These are phyloP conservation scores for Venturia oleaginea DNA, from an alignment of 2,329 filamentous ascomycete genomes.

Conservation along the genomic window DNA sequence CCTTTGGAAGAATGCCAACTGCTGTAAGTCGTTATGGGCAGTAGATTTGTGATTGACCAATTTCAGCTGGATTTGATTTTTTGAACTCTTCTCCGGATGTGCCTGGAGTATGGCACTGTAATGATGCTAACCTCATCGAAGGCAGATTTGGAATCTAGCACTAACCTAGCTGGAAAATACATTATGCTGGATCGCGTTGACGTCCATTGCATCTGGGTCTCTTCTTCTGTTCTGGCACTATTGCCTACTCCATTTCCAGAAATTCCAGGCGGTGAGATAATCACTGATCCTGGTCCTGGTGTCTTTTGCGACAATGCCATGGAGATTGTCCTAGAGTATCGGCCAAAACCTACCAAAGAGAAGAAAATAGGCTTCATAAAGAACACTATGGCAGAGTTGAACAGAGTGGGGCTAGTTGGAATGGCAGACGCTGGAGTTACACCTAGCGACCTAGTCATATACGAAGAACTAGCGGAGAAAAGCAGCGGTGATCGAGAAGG, in stretches of 20 bases:
- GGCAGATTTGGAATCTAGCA: slow-evolving; percentile 47
- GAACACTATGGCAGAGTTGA: slow-evolving; percentile 53
- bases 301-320: slow-evolving; percentile 70
- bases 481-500: slow-evolving; percentile 19
- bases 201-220: slow-evolving; percentile 63
- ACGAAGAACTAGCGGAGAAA: slow-evolving; percentile 40
- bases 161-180: slow-evolving; percentile 46
- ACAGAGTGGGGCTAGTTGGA: slow-evolving; percentile 57
- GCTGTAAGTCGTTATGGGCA: slow-evolving; percentile 38
- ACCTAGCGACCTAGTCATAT: slow-evolving; percentile 46
- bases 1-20: slow-evolving; percentile 56
- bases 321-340: slow-evolving; percentile 48
- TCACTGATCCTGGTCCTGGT: slow-evolving; percentile 52
- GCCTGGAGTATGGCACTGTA: not conserved
- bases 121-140: slow-evolving; percentile 19
- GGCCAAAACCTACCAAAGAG: slow-evolving; percentile 47
- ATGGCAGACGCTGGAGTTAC: slow-evolving; percentile 59
- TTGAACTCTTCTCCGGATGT: not conserved
- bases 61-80: not conserved
- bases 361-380: slow-evolving; percentile 47
- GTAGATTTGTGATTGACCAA: not conserved
- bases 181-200: slow-evolving; percentile 64
- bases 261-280: slow-evolving; percentile 55
- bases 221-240: slow-evolving; percentile 51
- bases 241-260: slow-evolving; percentile 42